Conservation (phyloP, 805 yeast genomes). For the Starmerella tilneyi region DNA sequence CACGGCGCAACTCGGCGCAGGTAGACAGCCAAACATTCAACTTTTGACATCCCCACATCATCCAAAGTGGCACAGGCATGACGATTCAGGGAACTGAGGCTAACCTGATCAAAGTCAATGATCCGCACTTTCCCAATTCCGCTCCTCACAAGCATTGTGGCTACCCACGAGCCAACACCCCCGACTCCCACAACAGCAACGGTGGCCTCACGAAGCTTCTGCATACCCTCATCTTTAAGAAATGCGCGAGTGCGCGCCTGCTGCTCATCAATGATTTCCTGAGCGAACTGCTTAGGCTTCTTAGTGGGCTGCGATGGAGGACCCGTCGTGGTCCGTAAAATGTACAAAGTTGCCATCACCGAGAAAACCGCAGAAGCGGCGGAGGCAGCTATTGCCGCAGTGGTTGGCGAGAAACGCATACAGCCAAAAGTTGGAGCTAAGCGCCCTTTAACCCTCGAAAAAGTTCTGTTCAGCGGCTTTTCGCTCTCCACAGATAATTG, state of each 20-base stretch:
- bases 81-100: slow-evolving; percentile 81
- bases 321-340: neutral
- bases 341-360: slow-evolving; percentile 1
- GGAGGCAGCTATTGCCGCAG: slow-evolving; percentile 6
- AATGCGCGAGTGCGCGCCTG: slow-evolving; percentile 90
- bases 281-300: slow-evolving; percentile 36
- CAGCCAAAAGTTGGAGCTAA: neutral
- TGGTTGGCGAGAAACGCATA: neutral
- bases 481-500: neutral
- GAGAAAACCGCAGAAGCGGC: slow-evolving; percentile 8
- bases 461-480: neutral
- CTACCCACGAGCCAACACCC: slow-evolving; percentile 97
- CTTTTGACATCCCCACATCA: slow-evolving; percentile 92
- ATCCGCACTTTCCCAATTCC: slow-evolving; percentile 73
- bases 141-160: slow-evolving; percentile 80
- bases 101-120: slow-evolving; percentile 93
- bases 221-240: slow-evolving; percentile 75
- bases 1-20: slow-evolving; percentile 80
- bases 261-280: slow-evolving; percentile 77
- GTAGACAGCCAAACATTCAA: slow-evolving; percentile 62
- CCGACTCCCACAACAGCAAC: slow-evolving; percentile 89
- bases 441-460: too few relatives aligned
- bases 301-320: neutral
- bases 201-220: slow-evolving; percentile 54
- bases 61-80: slow-evolving; percentile 86